Evolutionary conservation across 805 yeast species (phyloP).

Genomic region (Wickerhamiella brachini): DNA sequence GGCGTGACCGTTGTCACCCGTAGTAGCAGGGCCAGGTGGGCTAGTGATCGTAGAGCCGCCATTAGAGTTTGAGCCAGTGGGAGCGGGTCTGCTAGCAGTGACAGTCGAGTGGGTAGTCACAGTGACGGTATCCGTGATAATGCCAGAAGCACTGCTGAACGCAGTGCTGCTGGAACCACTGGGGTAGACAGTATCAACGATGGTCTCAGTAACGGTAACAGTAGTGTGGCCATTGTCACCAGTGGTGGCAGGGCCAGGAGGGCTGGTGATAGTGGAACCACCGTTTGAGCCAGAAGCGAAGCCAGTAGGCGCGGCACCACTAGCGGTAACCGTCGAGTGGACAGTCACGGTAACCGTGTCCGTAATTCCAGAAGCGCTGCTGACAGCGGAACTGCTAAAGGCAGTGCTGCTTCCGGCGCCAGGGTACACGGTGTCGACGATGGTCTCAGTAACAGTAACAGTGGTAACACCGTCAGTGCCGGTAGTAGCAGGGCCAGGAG

Average conservation of each 20-base stretch:
- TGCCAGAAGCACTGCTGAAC: neutral
- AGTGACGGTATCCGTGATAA: too few relatives aligned
- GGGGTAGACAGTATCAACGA: neutral
- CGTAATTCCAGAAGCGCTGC: neutral
- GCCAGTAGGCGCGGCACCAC: neutral
- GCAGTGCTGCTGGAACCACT: neutral
- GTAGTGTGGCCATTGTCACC: neutral
- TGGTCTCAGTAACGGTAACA: constrained; percentile 1
- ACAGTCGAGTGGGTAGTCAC: neutral
- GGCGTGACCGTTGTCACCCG: neutral
- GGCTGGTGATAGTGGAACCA: neutral
- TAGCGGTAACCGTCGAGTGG: neutral
- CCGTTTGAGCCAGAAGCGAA: neutral
- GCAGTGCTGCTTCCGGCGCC: neutral
- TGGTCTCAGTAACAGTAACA: constrained; percentile 1
- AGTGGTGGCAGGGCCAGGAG: neutral
- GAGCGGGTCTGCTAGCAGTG: neutral
- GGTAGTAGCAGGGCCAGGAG: too few relatives aligned
- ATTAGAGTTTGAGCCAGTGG: neutral
- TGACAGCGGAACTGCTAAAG: neutral
- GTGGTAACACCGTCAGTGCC: neutral
- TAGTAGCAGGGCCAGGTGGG: neutral
- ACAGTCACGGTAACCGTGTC: neutral
- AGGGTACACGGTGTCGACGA: neutral
- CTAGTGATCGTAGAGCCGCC: neutral